Percentiles rank a stretch among this genome's conserved stretches.
Evolutionary conservation across 2,329 filamentous ascomycete genomes (phyloP).

Genomic region (Nigrospora oryzae): DNA sequence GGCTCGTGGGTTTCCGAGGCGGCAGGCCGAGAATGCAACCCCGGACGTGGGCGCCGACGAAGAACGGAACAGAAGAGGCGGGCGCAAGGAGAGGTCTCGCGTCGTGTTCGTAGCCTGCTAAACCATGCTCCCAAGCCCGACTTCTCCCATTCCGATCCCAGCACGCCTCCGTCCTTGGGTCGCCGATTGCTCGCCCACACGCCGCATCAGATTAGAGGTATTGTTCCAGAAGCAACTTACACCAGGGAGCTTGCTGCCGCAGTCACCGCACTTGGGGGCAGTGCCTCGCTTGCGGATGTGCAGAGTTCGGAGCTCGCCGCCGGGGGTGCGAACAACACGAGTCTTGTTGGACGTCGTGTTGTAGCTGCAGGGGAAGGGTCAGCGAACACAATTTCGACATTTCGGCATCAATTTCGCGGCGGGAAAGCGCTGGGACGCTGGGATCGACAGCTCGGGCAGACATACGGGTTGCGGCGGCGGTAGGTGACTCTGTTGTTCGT

Average conservation of each 20-base stretch:
- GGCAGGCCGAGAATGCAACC: no score
- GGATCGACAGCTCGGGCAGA: slow-evolving; percentile 19
- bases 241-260: slow-evolving; percentile 92
- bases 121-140: no score
- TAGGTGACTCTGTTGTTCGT: slow-evolving; percentile 53
- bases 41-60: no score
- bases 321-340: slow-evolving; percentile 91
- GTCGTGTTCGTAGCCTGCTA: no score
- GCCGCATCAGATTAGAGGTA: slow-evolving; percentile 5
- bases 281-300: slow-evolving; percentile 99
- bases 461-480: slow-evolving; percentile 75
- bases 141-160: slow-evolving; percentile 2
- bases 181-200: background rate
- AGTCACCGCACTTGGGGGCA: slow-evolving; percentile 98
- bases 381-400: background rate
- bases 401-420: background rate
- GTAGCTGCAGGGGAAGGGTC: slow-evolving; percentile 53
- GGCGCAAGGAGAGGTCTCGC: no score
- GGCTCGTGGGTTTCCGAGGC: no score
- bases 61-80: no score
- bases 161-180: no score
- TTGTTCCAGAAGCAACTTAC: slow-evolving; percentile 54
- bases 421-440: background rate
- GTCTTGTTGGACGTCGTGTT: slow-evolving; percentile 98
- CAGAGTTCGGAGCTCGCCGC: slow-evolving; percentile 88